These are phyloP conservation scores for Colletotrichum sojae DNA, from an alignment of 2,329 filamentous ascomycete species.

Conservation along the genomic window DNA sequence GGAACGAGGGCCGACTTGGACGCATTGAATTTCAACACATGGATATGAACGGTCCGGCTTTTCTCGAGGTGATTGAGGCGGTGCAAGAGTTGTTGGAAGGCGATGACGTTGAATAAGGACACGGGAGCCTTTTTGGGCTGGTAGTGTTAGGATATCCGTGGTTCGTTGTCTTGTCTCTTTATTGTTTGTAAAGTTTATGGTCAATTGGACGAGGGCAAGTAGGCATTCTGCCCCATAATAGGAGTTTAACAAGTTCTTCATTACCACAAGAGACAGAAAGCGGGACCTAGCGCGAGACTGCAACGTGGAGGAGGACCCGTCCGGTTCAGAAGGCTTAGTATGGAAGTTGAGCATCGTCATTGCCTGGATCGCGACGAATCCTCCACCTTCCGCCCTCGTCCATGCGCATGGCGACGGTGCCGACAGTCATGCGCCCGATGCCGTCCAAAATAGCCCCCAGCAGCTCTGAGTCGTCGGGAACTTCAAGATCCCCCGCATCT, in stretches of 20 bases:
- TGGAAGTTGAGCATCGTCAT: constrained; percentile 1
- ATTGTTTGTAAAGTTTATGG: neutral
- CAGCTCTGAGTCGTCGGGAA: constrained; percentile 48
- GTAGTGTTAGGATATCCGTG: constrained; percentile 18
- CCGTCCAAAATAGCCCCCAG: constrained; percentile 54
- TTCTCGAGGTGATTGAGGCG: constrained; percentile 50
- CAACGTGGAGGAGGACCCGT: neutral
- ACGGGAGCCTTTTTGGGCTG: constrained; percentile 9
- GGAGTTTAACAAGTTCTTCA: constrained; percentile 6
- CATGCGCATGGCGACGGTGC: constrained; percentile 48
- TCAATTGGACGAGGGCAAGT: neutral
- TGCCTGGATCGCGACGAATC: constrained; percentile 44
- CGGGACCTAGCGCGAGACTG: neutral
- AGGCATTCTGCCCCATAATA: constrained; percentile 1
- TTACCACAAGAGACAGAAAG: constrained; percentile 2
- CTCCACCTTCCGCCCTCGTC: constrained; percentile 59
- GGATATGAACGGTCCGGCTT: constrained; percentile 37
- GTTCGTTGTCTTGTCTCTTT: neutral
- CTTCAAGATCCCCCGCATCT: neutral
- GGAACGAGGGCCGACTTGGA: constrained; percentile 19
- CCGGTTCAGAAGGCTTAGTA: neutral
- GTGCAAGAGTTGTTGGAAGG: constrained; percentile 49
- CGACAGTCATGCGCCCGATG: constrained; percentile 51
- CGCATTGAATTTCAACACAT: neutral
- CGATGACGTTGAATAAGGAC: constrained; percentile 39